Conservation (phyloP, 441 rosid genomes). For the Syzygium malaccense region DNA sequence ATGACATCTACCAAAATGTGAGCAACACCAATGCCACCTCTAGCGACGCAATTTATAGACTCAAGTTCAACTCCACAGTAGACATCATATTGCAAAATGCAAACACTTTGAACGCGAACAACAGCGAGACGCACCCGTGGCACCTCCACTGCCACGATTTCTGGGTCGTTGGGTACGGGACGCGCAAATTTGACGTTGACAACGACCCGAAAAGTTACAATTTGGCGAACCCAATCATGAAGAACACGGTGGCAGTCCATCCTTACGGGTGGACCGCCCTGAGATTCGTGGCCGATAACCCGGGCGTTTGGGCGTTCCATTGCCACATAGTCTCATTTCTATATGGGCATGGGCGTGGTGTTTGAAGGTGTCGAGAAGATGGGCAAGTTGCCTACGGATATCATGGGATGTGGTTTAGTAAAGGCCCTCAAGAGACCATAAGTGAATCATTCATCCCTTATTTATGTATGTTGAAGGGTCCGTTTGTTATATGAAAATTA, state of each 20-base stretch:
- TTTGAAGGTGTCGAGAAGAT: conserved; percentile 53
- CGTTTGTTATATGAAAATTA: neutral
- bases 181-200: conserved; percentile 36
- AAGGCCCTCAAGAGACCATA: neutral
- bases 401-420: conserved; percentile 53
- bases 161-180: conserved; percentile 65
- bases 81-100: conserved; percentile 67
- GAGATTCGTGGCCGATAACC: conserved; percentile 54
- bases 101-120: conserved; percentile 17
- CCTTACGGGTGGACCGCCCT: conserved; percentile 71
- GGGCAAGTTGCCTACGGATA: conserved; percentile 40
- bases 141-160: conserved; percentile 77
- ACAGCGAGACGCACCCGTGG: conserved; percentile 81
- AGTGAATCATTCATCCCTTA: neutral
- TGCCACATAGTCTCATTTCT: conserved; percentile 73
- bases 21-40: too few species aligned
- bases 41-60: conserved; percentile 36
- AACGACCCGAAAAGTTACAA: conserved; percentile 33
- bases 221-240: conserved; percentile 55
- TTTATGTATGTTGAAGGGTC: neutral
- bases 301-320: conserved; percentile 65
- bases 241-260: conserved; percentile 59
- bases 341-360: conserved; percentile 67
- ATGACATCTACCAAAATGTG: too few species aligned
- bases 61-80: conserved; percentile 42